A percentile compares a stretch with the other conserved stretches of the same genome.
These are phyloP conservation scores for Begonia loranthoides DNA, from an alignment of 306 rosid species.

Conservation along the genomic window DNA sequence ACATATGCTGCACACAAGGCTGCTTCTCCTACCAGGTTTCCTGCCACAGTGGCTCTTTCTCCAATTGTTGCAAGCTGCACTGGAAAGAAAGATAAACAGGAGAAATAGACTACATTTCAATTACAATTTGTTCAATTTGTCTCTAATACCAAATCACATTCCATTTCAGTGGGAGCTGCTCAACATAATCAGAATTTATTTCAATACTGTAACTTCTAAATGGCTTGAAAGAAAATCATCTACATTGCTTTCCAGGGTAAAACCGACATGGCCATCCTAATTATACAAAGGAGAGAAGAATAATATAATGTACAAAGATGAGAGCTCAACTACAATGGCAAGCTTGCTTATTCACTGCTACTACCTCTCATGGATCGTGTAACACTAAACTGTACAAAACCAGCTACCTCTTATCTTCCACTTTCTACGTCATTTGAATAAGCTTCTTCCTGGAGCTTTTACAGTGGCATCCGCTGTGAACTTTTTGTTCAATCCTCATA, in stretches of 20 bases:
- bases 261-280: neutral
- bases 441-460: conserved; percentile 8
- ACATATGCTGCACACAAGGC: conserved; percentile 96
- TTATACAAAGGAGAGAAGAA: conserved; percentile 13
- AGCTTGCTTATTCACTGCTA: conserved; percentile 12
- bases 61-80: conserved; percentile 85
- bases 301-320: conserved; percentile 31
- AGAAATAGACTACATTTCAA: conserved; percentile 15
- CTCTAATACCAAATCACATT: too few relatives aligned
- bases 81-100: conserved; percentile 54
- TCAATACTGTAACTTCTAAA: too few relatives aligned
- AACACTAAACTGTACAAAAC: conserved; percentile 48
- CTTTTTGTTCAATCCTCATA: conserved; percentile 27
- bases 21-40: conserved; percentile 92
- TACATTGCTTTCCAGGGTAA: too few relatives aligned
- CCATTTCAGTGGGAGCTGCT: too few relatives aligned
- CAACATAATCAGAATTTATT: too few relatives aligned
- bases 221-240: too few relatives aligned
- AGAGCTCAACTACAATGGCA: neutral
- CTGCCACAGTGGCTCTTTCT: conserved; percentile 91
- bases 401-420: conserved; percentile 16
- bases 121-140: too few relatives aligned
- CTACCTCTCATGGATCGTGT: conserved; percentile 18
- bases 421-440: conserved; percentile 11
- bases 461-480: conserved; percentile 21